These are phyloP conservation scores for Papiliotrema laurentii DNA, from an alignment of 1,284 basidiomycete species.

Conservation along the genomic window DNA sequence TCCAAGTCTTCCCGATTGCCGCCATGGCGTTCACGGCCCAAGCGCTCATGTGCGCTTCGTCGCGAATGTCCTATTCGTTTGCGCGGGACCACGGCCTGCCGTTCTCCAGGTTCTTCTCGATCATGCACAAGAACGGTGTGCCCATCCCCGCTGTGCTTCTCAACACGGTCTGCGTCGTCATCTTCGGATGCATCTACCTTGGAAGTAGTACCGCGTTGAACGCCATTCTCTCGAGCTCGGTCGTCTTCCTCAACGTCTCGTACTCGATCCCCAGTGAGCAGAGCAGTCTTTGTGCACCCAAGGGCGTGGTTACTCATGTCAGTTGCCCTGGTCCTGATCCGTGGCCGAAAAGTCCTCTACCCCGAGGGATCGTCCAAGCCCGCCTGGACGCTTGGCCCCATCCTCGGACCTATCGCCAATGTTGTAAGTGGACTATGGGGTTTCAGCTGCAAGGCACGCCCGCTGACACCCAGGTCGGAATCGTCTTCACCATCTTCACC, in stretches of 20 bases:
- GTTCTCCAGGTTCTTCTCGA: conserved; percentile 54
- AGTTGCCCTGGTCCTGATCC: conserved; percentile 5
- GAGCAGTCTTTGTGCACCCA: conserved; percentile 16
- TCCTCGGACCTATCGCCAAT: conserved; percentile 31
- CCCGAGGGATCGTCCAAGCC: not conserved
- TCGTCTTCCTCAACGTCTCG: conserved; percentile 47
- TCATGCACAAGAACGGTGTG: conserved; percentile 51
- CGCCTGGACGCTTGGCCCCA: conserved; percentile 8
- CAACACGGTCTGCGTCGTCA: conserved; percentile 50
- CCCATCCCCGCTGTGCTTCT: conserved; percentile 58
- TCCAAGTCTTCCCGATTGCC: conserved; percentile 42
- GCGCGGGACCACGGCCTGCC: conserved; percentile 62
- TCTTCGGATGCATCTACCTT: conserved; percentile 53
- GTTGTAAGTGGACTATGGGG: no score
- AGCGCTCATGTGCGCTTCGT: conserved; percentile 59
- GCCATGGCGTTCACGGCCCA: conserved; percentile 36
- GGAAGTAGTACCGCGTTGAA: conserved; percentile 54
- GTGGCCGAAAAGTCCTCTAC: conserved; percentile 38
- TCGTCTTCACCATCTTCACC: conserved; percentile 44
- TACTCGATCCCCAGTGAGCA: conserved; percentile 41
- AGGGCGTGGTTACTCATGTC: not conserved
- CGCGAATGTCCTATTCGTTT: conserved; percentile 63
- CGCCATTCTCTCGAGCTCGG: conserved; percentile 45
- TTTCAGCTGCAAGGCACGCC: not conserved
- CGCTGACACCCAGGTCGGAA: conserved; percentile 3